Percentiles rank a stretch among this genome's conserved stretches.
phyloP scores from a whole-genome alignment of 352 stramenopile genomes.

The Phytophthora sojae region DNA sequence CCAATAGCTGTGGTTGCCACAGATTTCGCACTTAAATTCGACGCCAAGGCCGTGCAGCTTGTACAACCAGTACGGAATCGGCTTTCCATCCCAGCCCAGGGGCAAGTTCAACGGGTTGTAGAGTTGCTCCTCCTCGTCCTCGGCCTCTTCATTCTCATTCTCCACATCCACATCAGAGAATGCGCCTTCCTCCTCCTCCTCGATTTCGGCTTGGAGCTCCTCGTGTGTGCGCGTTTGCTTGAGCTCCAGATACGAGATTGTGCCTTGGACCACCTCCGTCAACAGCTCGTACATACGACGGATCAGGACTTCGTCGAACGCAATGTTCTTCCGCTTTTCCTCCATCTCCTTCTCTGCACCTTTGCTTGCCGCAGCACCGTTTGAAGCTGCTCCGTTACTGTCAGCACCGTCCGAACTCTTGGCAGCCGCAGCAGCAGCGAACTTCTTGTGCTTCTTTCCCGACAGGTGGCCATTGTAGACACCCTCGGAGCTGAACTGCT shows the following conservation, averaged over 20 bases:
- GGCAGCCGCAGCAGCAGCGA: conserved; percentile 34
- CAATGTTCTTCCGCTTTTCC: conserved; percentile 55
- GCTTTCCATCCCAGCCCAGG: conserved; percentile 99
- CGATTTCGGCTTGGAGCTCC: conserved; percentile 86
- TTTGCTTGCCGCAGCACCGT: conserved; percentile 3
- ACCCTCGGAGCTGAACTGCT: conserved; percentile 77
- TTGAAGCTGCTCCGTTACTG: conserved; percentile 14
- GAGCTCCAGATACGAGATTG: conserved; percentile 85
- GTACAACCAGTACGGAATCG: conserved; percentile 99
- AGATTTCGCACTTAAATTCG: conserved; percentile 99
- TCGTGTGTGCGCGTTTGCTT: conserved; percentile 91
- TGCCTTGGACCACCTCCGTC: conserved; percentile 85
- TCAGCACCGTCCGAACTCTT: conserved; percentile 15
- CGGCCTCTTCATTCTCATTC: conserved; percentile 65
- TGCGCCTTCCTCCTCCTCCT: conserved; percentile 87
- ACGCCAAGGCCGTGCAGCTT: conserved; percentile 99
- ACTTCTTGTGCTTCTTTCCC: conserved; percentile 87
- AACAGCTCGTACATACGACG: conserved; percentile 79
- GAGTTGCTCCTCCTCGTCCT: conserved; percentile 95
- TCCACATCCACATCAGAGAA: conserved; percentile 87
- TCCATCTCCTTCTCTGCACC: conserved; percentile 24
- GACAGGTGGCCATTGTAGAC: conserved; percentile 79
- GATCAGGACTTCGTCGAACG: conserved; percentile 79
- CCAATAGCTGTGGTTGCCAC: conserved; percentile 98
- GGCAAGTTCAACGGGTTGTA: conserved; percentile 99